phyloP scores from a whole-genome alignment of 768 basidiomycete genomes.

The Psilocybe sp. region DNA sequence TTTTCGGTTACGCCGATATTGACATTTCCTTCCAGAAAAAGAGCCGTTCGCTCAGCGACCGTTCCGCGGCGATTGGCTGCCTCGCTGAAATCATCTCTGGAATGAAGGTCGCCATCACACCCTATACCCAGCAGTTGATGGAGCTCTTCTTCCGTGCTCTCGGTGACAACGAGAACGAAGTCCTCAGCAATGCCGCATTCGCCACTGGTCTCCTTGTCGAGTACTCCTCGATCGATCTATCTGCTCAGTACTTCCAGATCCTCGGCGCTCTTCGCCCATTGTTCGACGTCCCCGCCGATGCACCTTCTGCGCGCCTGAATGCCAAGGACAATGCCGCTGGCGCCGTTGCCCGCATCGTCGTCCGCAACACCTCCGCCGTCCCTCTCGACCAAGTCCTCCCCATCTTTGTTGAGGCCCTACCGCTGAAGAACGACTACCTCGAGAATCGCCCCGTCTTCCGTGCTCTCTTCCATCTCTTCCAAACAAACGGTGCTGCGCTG shows the following conservation, averaged over 20 bases:
- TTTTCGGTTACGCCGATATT: neutral
- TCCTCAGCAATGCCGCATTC: slow-evolving; percentile 94
- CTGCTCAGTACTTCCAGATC: slow-evolving; percentile 74
- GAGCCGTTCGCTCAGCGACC: slow-evolving; percentile 84
- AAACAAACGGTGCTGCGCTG: slow-evolving; percentile 66
- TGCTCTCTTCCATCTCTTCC: slow-evolving; percentile 86
- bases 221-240: slow-evolving; percentile 78
- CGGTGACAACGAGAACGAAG: slow-evolving; percentile 83
- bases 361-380: slow-evolving; percentile 72
- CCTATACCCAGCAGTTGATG: slow-evolving; percentile 77
- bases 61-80: slow-evolving; percentile 89
- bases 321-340: slow-evolving; percentile 97
- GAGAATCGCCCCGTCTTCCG: slow-evolving; percentile 91
- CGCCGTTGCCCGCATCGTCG: slow-evolving; percentile 84
- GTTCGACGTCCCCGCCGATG: slow-evolving; percentile 64
- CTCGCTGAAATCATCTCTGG: slow-evolving; percentile 95
- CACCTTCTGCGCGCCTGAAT: slow-evolving; percentile 67
- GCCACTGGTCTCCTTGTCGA: slow-evolving; percentile 90
- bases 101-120: slow-evolving; percentile 83
- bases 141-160: slow-evolving; percentile 85
- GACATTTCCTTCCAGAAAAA: slow-evolving; percentile 54
- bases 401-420: slow-evolving; percentile 76
- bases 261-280: slow-evolving; percentile 79
- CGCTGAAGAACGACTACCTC: slow-evolving; percentile 82
- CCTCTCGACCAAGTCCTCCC: slow-evolving; percentile 92